Percentiles rank a stretch among this genome's conserved stretches.
These are phyloP conservation scores for Wickerhamiella siamensis DNA, from an alignment of 805 yeast genomes.

Conservation along the genomic window DNA sequence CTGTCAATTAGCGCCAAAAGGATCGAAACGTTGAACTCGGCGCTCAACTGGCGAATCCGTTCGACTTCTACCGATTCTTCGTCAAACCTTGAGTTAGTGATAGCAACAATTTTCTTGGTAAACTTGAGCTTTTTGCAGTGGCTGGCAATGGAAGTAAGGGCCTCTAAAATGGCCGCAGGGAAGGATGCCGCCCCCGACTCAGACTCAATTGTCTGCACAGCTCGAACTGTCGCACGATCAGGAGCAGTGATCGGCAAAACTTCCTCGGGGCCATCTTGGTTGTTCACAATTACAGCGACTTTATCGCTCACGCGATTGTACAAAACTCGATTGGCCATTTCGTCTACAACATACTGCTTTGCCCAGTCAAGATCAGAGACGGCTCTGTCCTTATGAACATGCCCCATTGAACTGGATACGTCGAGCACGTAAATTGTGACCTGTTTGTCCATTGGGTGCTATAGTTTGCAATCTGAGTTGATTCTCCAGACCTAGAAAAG, in stretches of 20 bases:
- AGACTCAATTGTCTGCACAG: neutral
- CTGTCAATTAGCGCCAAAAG: neutral
- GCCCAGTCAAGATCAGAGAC: neutral
- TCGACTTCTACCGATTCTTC: constrained; percentile 3
- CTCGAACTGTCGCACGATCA: neutral
- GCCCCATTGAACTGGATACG: neutral
- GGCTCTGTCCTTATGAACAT: neutral
- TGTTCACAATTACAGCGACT: constrained; percentile 3
- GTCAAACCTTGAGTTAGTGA: constrained; percentile 22
- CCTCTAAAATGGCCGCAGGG: constrained; percentile 7
- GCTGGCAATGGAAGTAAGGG: constrained; percentile 23
- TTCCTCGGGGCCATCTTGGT: constrained; percentile 1
- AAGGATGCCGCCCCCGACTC: neutral
- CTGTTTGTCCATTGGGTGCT: constrained; percentile 4
- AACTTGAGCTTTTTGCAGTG: constrained; percentile 22
- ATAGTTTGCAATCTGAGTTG: neutral
- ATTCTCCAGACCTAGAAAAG: neutral
- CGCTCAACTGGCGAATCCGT: constrained; percentile 1
- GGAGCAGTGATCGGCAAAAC: neutral
- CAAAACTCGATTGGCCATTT: constrained; percentile 4
- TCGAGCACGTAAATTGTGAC: constrained; percentile 2
- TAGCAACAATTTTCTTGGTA: constrained; percentile 27
- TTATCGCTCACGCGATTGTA: constrained; percentile 10
- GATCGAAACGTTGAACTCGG: neutral
- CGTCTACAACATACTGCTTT: constrained; percentile 1